Percentiles rank a stretch among this genome's conserved stretches.
These are phyloP conservation scores for Pulveroboletus frians DNA, from an alignment of 768 basidiomycete species.

Conservation along the genomic window DNA sequence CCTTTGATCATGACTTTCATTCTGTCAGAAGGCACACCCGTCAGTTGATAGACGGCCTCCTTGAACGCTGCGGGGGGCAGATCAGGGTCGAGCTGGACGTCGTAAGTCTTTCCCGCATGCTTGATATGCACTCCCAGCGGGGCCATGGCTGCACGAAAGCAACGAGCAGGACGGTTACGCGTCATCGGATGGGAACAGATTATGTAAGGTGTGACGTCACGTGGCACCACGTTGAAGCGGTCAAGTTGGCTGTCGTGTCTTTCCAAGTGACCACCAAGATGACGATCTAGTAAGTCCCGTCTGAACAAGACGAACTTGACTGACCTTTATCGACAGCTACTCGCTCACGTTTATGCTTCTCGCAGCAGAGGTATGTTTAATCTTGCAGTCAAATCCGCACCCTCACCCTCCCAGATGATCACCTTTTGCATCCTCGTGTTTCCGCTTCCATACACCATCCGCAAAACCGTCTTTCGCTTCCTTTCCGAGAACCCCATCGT, in stretches of 20 bases:
- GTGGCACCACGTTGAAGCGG: not conserved
- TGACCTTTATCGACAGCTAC: constrained; percentile 44
- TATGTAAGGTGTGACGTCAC: constrained; percentile 33
- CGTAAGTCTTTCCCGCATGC: constrained; percentile 78
- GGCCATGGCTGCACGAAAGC: constrained; percentile 44
- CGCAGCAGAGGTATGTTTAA: constrained; percentile 55
- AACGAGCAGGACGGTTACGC: constrained; percentile 13
- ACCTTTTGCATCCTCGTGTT: constrained; percentile 82
- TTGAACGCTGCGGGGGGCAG: constrained; percentile 73
- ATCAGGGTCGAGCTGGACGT: constrained; percentile 68
- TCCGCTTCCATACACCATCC: constrained; percentile 75
- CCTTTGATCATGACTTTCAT: constrained; percentile 99
- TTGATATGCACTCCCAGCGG: constrained; percentile 78
- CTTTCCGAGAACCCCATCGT: constrained; percentile 63
- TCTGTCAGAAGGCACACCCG: constrained; percentile 82
- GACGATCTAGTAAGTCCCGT: constrained; percentile 42
- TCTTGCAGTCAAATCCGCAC: not conserved
- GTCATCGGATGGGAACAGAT: constrained; percentile 28
- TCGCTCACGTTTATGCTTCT: constrained; percentile 76
- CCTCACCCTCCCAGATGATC: constrained; percentile 47
- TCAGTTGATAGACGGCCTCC: constrained; percentile 70
- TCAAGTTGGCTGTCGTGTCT: too few relatives aligned
- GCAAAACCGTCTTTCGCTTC: constrained; percentile 67
- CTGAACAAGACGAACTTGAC: not conserved
- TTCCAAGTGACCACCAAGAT: too few relatives aligned